Evolutionary conservation across 1,139 yeast species (phyloP).

Genomic region (Saccharomyces pastorianus): DNA sequence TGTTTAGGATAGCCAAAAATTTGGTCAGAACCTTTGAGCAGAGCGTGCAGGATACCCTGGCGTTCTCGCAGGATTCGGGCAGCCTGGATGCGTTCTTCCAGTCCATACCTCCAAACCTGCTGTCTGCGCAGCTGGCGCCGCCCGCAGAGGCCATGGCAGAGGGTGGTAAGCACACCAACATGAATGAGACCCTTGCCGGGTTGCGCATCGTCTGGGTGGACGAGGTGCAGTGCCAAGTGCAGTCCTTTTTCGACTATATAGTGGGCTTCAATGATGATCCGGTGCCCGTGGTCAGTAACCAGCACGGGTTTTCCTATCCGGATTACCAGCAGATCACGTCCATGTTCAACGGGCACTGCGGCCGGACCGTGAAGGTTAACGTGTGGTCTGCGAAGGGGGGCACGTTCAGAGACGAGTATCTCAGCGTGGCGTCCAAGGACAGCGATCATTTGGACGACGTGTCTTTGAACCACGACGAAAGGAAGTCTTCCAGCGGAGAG

Average conservation of each 20-base stretch:
- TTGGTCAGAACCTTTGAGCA: constrained; percentile 70
- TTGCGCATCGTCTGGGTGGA: constrained; percentile 48
- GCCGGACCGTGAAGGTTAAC: constrained; percentile 42
- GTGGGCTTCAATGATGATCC: constrained; percentile 72
- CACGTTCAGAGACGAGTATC: constrained; percentile 30
- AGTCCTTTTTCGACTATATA: constrained; percentile 81
- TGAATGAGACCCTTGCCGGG: constrained; percentile 37
- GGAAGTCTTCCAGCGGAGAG: background rate
- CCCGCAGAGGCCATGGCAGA: constrained; percentile 2
- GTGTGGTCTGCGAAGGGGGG: constrained; percentile 94
- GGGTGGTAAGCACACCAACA: background rate
- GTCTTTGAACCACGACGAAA: constrained; percentile 11
- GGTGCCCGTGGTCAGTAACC: constrained; percentile 43
- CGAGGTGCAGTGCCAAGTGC: constrained; percentile 45
- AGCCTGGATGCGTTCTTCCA: constrained; percentile 48
- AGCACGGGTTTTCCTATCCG: constrained; percentile 33
- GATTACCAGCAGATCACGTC: constrained; percentile 33
- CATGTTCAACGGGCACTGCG: constrained; percentile 25
- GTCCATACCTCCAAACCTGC: constrained; percentile 32
- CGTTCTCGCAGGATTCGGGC: constrained; percentile 22
- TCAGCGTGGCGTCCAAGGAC: constrained; percentile 16
- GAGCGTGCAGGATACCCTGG: constrained; percentile 28
- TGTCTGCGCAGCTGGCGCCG: constrained; percentile 17
- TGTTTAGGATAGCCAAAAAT: constrained; percentile 87
- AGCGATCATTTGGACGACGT: constrained; percentile 24